These are phyloP conservation scores for Sugiyamaella neomexicana DNA, from an alignment of 1,139 yeast genomes.

Conservation along the genomic window DNA sequence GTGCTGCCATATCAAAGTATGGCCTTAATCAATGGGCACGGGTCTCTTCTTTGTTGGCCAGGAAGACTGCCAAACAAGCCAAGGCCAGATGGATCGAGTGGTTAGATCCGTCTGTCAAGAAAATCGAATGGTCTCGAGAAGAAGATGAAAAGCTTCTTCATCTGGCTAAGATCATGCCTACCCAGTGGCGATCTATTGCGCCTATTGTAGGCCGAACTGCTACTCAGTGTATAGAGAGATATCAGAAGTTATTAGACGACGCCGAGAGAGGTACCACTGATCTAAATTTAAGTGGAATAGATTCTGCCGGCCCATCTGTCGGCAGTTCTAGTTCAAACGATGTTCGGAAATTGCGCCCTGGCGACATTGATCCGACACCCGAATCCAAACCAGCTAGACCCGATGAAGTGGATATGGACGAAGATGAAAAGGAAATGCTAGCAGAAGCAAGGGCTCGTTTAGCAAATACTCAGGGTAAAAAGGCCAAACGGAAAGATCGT, in stretches of 20 bases:
- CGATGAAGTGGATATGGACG: conserved; percentile 75
- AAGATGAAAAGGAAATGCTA: conserved; percentile 88
- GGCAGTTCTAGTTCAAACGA: conserved; percentile 41
- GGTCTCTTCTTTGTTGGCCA: conserved; percentile 80
- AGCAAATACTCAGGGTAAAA: conserved; percentile 92
- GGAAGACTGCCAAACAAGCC: conserved; percentile 88
- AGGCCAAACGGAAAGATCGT: conserved; percentile 87
- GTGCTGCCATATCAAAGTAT: conserved; percentile 89
- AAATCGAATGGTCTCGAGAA: conserved; percentile 65
- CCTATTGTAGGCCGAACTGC: conserved; percentile 82
- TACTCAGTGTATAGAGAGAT: conserved; percentile 84
- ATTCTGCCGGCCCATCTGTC: conserved; percentile 47
- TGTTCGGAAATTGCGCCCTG: conserved; percentile 37
- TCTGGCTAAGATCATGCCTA: conserved; percentile 72
- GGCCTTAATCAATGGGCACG: conserved; percentile 95
- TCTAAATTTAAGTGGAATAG: conserved; percentile 52
- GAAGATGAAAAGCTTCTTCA: conserved; percentile 75
- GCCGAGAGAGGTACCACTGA: conserved; percentile 42
- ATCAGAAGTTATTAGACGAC: conserved; percentile 70
- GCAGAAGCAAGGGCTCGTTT: conserved; percentile 90
- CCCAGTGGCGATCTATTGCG: conserved; percentile 92
- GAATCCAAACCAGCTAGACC: conserved; percentile 86
- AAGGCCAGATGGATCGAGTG: conserved; percentile 93
- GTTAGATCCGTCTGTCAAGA: conserved; percentile 70
- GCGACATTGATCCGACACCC: conserved; percentile 67